A percentile compares a stretch with the other conserved stretches of the same genome.
phyloP scores from a whole-genome alignment of 2,329 filamentous ascomycete species.

The Venturia carpophila region DNA sequence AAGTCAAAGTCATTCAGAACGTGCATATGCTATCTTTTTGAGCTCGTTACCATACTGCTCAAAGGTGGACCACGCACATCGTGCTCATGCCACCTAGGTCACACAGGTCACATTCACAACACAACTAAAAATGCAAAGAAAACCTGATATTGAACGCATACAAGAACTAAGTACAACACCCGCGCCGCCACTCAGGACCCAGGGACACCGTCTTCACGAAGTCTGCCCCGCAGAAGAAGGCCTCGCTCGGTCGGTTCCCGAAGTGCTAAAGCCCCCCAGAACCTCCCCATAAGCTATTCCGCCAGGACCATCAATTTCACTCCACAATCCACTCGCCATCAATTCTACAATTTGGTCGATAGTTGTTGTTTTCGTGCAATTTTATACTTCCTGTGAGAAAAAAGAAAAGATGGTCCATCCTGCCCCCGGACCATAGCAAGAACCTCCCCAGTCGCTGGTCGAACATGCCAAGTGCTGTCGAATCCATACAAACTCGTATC shows the following conservation, averaged over 20 bases:
- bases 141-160: neutral
- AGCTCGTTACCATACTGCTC: too few relatives aligned
- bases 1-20: too few relatives aligned
- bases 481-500: neutral
- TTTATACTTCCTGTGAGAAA: neutral
- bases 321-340: neutral
- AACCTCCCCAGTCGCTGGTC: slow-evolving; percentile 16
- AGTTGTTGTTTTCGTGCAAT: slow-evolving; percentile 2
- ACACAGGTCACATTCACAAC: neutral
- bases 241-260: neutral
- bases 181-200: neutral
- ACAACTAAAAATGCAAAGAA: neutral
- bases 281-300: neutral
- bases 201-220: neutral
- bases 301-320: neutral
- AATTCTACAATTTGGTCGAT: slow-evolving; percentile 2
- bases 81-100: too few relatives aligned
- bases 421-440: slow-evolving; percentile 2
- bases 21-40: too few relatives aligned
- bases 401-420: slow-evolving; percentile 6
- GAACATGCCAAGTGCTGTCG: slow-evolving; percentile 17
- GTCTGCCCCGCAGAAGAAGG: neutral
- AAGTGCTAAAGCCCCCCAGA: neutral
- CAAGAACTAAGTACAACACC: neutral
- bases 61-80: too few relatives aligned